phyloP scores from a whole-genome alignment of 2,329 filamentous ascomycete species.

The Stromatinia cepivora region DNA sequence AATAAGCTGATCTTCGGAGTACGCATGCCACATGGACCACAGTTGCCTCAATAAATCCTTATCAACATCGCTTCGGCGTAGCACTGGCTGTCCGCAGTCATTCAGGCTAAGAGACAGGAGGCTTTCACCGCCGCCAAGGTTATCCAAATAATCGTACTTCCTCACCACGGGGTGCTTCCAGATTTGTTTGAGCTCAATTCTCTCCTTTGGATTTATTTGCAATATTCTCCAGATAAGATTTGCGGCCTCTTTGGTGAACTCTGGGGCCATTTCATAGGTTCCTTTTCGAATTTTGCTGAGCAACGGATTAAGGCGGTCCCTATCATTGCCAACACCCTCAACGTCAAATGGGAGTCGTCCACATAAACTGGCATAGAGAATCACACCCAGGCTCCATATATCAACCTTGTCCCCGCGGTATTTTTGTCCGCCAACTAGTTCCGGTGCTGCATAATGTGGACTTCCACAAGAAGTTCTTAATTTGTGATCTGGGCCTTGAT shows the following conservation, averaged over 20 bases:
- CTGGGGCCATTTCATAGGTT: conserved; percentile 60
- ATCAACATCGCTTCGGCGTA: conserved; percentile 69
- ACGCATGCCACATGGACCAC: conserved; percentile 87
- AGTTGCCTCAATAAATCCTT: conserved; percentile 80
- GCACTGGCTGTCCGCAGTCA: conserved; percentile 61
- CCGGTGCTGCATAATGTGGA: conserved; percentile 93
- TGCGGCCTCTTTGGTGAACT: conserved; percentile 66
- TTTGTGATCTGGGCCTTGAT: conserved; percentile 75
- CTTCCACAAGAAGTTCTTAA: conserved; percentile 92
- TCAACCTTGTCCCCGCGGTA: conserved; percentile 88
- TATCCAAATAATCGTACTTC: conserved; percentile 77
- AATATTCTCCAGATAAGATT: conserved; percentile 81
- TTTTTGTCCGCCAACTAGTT: conserved; percentile 73
- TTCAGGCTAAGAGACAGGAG: conserved; percentile 57
- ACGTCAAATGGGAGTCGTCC: conserved; percentile 79
- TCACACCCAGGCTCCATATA: conserved; percentile 92
- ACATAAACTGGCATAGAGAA: conserved; percentile 83
- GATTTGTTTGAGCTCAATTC: conserved; percentile 78
- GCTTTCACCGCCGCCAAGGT: conserved; percentile 45
- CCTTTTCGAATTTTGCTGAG: conserved; percentile 61
- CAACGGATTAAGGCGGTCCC: conserved; percentile 54
- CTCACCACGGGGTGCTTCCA: conserved; percentile 85
- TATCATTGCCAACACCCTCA: conserved; percentile 32
- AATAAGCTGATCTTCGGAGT: conserved; percentile 70
- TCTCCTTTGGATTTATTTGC: conserved; percentile 71